These are phyloP conservation scores for Prillingera fragicola DNA, from an alignment of 1,284 basidiomycete species.

Conservation along the genomic window DNA sequence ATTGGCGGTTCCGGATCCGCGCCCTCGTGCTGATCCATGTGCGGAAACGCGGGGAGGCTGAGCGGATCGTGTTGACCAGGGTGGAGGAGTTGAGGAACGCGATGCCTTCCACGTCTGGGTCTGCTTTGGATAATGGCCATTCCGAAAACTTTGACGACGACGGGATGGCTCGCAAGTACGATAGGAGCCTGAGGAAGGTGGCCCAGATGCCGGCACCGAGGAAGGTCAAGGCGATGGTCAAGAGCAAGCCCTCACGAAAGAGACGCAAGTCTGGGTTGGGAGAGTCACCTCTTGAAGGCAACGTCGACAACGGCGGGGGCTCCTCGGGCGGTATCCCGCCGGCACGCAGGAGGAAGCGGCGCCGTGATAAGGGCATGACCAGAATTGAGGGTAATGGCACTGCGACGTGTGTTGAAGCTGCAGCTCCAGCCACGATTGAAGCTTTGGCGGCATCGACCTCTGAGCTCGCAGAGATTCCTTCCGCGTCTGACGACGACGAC, in stretches of 20 bases:
- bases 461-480: too few relatives aligned
- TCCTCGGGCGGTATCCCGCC: too few relatives aligned
- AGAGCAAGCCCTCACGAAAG: neutral
- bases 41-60: neutral
- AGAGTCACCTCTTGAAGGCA: too few relatives aligned
- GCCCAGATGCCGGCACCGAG: neutral
- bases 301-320: too few relatives aligned
- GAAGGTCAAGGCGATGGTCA: neutral
- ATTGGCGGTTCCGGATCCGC: too few relatives aligned
- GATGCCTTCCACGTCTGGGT: too few relatives aligned
- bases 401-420: neutral
- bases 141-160: too few relatives aligned
- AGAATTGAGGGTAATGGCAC: neutral
- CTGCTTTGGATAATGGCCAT: too few relatives aligned
- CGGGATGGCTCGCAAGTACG: neutral
- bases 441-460: neutral
- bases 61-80: neutral
- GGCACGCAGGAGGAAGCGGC: too few relatives aligned
- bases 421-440: neutral
- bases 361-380: neutral
- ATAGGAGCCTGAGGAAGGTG: neutral
- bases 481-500: too few relatives aligned
- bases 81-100: neutral
- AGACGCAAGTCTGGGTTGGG: neutral
- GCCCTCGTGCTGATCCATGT: neutral